These are phyloP conservation scores for Papilionanthe hybrid DNA, from an alignment of 116 monocot genomes.

Conservation along the genomic window DNA sequence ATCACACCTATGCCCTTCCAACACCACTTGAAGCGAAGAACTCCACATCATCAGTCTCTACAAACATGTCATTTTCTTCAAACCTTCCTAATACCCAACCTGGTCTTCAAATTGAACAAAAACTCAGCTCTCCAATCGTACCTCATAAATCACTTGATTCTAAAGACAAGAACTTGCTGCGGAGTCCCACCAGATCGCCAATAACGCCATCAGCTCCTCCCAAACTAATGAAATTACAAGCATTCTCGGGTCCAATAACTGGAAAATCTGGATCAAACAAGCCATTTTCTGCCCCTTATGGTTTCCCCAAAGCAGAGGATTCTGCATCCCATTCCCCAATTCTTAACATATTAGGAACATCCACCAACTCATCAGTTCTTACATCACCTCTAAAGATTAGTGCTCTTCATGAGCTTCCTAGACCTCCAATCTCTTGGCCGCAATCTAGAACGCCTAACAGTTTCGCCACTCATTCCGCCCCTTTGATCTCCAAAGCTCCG, in stretches of 20 bases:
- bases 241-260: slow-evolving; percentile 67
- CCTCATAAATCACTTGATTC: slow-evolving; percentile 23
- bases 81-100: slow-evolving; percentile 9
- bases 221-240: slow-evolving; percentile 61
- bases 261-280: slow-evolving; percentile 41
- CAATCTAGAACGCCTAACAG: slow-evolving; percentile 17
- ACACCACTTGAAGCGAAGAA: slow-evolving; percentile 43
- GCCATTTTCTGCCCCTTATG: slow-evolving; percentile 17
- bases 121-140: slow-evolving; percentile 40
- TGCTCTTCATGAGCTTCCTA: slow-evolving; percentile 90
- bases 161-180: slow-evolving; percentile 17
- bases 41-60: slow-evolving; percentile 1
- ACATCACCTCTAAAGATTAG: slow-evolving; percentile 57
- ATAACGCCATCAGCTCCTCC: slow-evolving; percentile 16
- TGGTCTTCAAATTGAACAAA: slow-evolving; percentile 11
- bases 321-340: not conserved
- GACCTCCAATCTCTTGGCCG: slow-evolving; percentile 52
- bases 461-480: slow-evolving; percentile 64
- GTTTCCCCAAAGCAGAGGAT: slow-evolving; percentile 8
- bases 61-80: slow-evolving; percentile 9
- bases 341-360: slow-evolving; percentile 20
- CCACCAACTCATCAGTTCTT: slow-evolving; percentile 37
- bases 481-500: slow-evolving; percentile 42
- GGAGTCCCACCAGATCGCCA: slow-evolving; percentile 16
- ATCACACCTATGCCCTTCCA: slow-evolving; percentile 50